Conservation (phyloP, 2,329 filamentous ascomycete species). For the Monosporascus sp. region DNA sequence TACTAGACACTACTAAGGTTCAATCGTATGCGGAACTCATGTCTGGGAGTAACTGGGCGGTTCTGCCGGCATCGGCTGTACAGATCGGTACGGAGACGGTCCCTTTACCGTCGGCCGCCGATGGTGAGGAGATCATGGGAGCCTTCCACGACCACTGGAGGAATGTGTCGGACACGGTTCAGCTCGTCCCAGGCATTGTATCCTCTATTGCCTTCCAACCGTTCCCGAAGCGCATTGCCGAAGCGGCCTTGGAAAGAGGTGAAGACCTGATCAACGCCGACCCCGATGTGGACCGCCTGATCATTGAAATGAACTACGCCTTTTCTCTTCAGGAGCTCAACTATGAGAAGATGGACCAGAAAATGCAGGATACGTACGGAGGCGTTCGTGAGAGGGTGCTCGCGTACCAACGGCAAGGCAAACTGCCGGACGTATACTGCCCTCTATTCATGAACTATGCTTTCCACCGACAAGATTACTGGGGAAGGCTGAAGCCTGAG, state of each 20-base stretch:
- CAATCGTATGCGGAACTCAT: constrained; percentile 44
- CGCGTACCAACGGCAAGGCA: constrained; percentile 27
- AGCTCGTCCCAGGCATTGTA: constrained; percentile 23
- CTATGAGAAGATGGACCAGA: constrained; percentile 26
- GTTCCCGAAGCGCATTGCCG: constrained; percentile 32
- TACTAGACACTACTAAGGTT: constrained; percentile 39
- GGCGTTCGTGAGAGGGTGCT: constrained; percentile 28
- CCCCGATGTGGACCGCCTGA: constrained; percentile 32
- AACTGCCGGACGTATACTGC: constrained; percentile 28
- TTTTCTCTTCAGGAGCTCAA: constrained; percentile 25
- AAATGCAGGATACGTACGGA: constrained; percentile 28
- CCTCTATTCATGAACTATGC: constrained; percentile 41
- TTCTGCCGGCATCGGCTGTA: constrained; percentile 28
- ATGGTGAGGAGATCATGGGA: constrained; percentile 22
- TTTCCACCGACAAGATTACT: constrained; percentile 37
- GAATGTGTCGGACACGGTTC: constrained; percentile 17
- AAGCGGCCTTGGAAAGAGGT: constrained; percentile 25
- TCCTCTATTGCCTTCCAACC: constrained; percentile 34
- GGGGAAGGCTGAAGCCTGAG: constrained; percentile 30
- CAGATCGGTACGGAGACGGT: constrained; percentile 33
- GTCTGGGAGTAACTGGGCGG: constrained; percentile 36
- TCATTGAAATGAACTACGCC: constrained; percentile 39
- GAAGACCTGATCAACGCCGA: constrained; percentile 35
- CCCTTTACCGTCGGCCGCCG: constrained; percentile 24
- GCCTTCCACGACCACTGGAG: constrained; percentile 30